phyloP scores from a whole-genome alignment of 495 filamentous ascomycete species.

The Neurospora sp. region DNA sequence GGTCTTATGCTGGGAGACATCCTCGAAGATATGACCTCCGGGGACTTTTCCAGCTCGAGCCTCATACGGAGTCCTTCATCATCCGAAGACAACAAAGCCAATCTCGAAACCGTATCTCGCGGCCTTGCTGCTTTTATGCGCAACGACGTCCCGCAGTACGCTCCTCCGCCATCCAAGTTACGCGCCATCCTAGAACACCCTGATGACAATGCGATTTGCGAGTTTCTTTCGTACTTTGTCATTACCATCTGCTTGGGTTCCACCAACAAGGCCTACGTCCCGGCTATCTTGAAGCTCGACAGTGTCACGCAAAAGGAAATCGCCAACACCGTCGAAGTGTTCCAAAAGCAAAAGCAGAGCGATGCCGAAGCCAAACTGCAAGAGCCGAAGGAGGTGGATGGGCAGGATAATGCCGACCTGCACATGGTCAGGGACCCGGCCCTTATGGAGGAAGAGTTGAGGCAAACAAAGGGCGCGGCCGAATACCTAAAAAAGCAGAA shows the following conservation, averaged over 20 bases:
- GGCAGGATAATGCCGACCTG: slow-evolving; percentile 1
- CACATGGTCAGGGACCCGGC: slow-evolving; percentile 18
- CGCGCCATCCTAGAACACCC: slow-evolving; percentile 28
- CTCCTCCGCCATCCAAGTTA: slow-evolving; percentile 24
- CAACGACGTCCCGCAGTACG: slow-evolving; percentile 21
- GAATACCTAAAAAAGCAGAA: slow-evolving; percentile 22
- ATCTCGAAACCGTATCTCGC: slow-evolving; percentile 60
- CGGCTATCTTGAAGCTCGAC: slow-evolving; percentile 26
- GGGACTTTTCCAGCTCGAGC: slow-evolving; percentile 50
- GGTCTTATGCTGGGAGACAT: slow-evolving; percentile 65
- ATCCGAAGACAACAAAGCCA: slow-evolving; percentile 45
- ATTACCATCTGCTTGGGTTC: slow-evolving; percentile 51
- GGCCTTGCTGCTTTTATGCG: slow-evolving; percentile 55
- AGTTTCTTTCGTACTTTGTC: slow-evolving; percentile 55
- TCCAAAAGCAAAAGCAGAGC: slow-evolving; percentile 12
- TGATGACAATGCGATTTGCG: slow-evolving; percentile 29
- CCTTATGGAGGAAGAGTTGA: slow-evolving; percentile 24
- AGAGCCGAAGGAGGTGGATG: slow-evolving; percentile 1
- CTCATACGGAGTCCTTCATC: slow-evolving; percentile 52
- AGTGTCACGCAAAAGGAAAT: slow-evolving; percentile 24
- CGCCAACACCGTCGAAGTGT: slow-evolving; percentile 24
- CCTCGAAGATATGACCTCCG: slow-evolving; percentile 51
- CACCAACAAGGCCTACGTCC: slow-evolving; percentile 44
- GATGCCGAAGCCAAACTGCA: slow-evolving; percentile 2
- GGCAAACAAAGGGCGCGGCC: slow-evolving; percentile 18